Evolutionary conservation across 805 yeast species (phyloP), one percentile per base, ranked within the genome.

Genomic region (Metschnikowia henanensis): DNA sequence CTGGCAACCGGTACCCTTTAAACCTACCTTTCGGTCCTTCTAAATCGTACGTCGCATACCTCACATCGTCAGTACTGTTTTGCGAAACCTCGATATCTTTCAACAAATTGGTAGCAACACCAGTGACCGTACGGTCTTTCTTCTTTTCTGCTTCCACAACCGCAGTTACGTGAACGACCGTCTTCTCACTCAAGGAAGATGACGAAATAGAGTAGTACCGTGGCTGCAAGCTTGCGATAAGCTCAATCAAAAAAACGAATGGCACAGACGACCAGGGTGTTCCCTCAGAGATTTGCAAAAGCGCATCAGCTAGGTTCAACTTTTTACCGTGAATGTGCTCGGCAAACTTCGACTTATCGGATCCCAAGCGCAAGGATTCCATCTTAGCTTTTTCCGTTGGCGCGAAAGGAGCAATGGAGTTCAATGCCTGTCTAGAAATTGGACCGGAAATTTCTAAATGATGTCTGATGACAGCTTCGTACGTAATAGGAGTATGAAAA

Each of bases 151-250:
- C 78, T 70, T 94, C 98, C 33, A 92, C 97, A 40, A 91, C 95
- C 2, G 97, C 96, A 16, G 98, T 94, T 47, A 91, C 75, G 53
- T 88, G 89, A 46, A 91, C 76, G 16, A 77, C 75, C 40, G 82
- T 76, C 62, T 88, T 88, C 58, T 88, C 94, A 44, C 81, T 75
- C 41, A 80, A 65, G 1, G 95, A 83, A 5, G 97, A 88, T 1
- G 97, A 91, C 2, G 97, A 91, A 54, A 92, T 92, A 18, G 98
- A 92, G 68, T 92, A 92, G 70, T 89, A 92, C 65, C 99, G 91
- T 32, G 97, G 96, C 64, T 86, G 95, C 59, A 94, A 71, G 55
- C 81, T 87, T 33, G 90, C 79, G 50, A 94, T 64, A 23, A 84
- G 76, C 70, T 92, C 99, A 55, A 91, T 72, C 30, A 94, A 66